Evolutionary conservation across 768 basidiomycete genomes (phyloP), one percentile per base, ranked within the genome.

Genomic region (Dentipellis fragilis): DNA sequence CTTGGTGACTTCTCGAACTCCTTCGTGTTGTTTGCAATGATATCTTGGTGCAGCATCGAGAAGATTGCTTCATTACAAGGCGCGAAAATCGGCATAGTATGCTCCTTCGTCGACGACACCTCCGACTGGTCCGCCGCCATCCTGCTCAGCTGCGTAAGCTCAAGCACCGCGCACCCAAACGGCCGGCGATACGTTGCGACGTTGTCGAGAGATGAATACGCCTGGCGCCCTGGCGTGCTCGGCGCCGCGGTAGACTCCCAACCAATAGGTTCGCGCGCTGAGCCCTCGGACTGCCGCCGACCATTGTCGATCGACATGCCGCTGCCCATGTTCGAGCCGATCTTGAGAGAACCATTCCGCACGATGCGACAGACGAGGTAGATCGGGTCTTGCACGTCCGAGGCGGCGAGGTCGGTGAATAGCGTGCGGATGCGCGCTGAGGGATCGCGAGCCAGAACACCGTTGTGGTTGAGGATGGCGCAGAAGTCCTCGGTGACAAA

Each of bases 401-500:
- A 81, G 54, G 80, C 77, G 8, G 89, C 84, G n/a, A 98, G 77
- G 65, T 97, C 93, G 11, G 78, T 84, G 71, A 97, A 98, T 17
- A 97, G 75, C 0, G 95, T 93, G 50, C 88, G 86, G 38, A 93
- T 84, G 29, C 80, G 80, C 22, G 78, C 78, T 4, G 81, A 70
- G 4, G 91, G 88, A 63, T 93, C 85, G 10, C 88, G 81, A n/a
- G 87, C 80, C 17, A 87, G 76, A 19, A 87, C 87, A 5, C 95
- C 95, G 55, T 95, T 90, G 70, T 94, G 89, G 68, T 95, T 94
- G 10, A 97, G 77, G 45, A 95, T 73, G 10, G 83, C 84, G 64
- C 87, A 93, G 63, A 87, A 95, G 10, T 98, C 95, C 69, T 98
- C 95, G 0, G 93, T 93, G 42, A 98, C 80, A 67, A 94, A 97